Base-by-base conservation (phyloP, 148 eudicot genomes). In the Vaccinium corymbosum region DNA sequence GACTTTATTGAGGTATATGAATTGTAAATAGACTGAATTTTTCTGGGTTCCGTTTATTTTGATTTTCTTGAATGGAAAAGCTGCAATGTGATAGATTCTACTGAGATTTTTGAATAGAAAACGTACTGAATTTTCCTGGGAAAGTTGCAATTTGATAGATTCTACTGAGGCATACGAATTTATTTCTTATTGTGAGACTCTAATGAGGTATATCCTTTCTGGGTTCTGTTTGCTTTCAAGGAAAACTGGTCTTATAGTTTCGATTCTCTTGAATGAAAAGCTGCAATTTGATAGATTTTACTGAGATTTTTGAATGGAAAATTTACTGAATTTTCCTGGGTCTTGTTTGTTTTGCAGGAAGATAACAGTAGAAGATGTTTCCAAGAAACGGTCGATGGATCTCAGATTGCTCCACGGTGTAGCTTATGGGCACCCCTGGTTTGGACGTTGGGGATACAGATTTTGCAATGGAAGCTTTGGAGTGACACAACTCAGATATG, bases 391-490 rank as follows among this genome's bases (percentile, higher is more conserved):
- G 27, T 85, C 78, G 48, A 93, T 94, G 95, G 95, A 94, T 75
- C 94, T 95, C 51, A 85, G 98, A 12, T 85, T 96, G 71, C 93
- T 96, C 6, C 90, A 96, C 53, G 94, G 95, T 29, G 85, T 96
- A 38, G 92, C 98, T 17, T 94, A 94, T 52, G 98, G 97, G 2
- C 88, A 88, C 35, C 84, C 98, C 7, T 96, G 98, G 98, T 96
- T 96, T 52, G 98, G 98, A 12, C 90, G 88, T 80, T 96, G 98
- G 98, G 98, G 91, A 1, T 95, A 95, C 78, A 85, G 87, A 62
- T 93, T 95, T 78, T 85, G 80, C 85, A 92, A 83, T 85, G 98
- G 98, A 11, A 91, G 98, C 86, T 95, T 92, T 76, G 97, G 98
- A 13, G 95, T 92, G 82, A 85, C 83, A 27, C 86, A 89, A 29